Base-by-base conservation (phyloP, 176 grass and related monocot genomes). In the Otatea glauca region DNA sequence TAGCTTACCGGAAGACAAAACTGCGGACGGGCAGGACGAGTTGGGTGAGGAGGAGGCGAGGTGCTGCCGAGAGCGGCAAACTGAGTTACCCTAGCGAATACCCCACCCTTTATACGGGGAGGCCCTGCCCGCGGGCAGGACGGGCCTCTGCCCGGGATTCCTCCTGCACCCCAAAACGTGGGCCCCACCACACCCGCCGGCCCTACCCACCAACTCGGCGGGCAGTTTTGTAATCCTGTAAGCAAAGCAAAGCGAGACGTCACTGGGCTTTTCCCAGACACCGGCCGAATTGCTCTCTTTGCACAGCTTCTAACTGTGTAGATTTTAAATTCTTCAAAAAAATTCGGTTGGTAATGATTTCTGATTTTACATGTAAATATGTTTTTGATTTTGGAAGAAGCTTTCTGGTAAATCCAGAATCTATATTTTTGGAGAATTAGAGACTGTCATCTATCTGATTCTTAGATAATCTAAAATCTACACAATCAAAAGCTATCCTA, bases 51-150 rank as follows among this genome's bases (percentile, higher is more conserved):
- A 11, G 47, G 13, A 53, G 17, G n/a, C 16, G 65, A 49, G 49
- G 84, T 53, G 73, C 83, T 35, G 72, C 80, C 69, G 43, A 39
- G 42, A 91, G 84, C 67, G 84, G 84, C 91, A 86, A 96, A 91
- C 91, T 93, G 85, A 34, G 35, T 63, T n/a, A 0, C 7, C 13
- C 43, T 3, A 10, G 63, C 68, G 32, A 62, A 11, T 14, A 48
- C 38, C 27, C 85, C 27, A 44, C n/a, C 4, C 4, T 92, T 95
- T 95, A 92, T 92, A 88, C 74, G 14, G 59, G 4, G 2, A 7
- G 0, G 20, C 15, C 15, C 62, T 81, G 80, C 80, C 84, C 84
- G 70, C 88, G 82, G 89, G 85, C 49, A 84, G n/a, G 35, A 49
- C 23, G n/a, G 43, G 69, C 3, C 44, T 25, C 85, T 54, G 60